Conservation (phyloP, 2,329 filamentous ascomycete genomes). For the Karstenula rhodostoma region DNA sequence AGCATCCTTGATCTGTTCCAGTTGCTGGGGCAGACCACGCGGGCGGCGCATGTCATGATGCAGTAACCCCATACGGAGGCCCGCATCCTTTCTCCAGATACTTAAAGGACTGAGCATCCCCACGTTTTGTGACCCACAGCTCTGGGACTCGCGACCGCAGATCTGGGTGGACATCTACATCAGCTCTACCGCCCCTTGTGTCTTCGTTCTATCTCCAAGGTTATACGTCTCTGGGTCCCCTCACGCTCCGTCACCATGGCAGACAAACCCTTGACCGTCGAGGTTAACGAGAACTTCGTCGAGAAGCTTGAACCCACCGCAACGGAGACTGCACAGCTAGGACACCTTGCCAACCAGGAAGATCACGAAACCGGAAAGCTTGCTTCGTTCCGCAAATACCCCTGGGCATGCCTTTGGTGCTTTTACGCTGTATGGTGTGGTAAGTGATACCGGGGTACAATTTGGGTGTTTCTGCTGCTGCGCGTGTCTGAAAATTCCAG, state of each 20-base stretch:
- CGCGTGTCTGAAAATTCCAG: too few relatives aligned
- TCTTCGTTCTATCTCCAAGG: neutral
- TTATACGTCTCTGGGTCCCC: neutral
- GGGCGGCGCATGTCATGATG: neutral
- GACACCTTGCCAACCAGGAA: constrained; percentile 29
- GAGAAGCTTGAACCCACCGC: constrained; percentile 20
- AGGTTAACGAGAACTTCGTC: constrained; percentile 25
- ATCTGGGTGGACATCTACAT: neutral
- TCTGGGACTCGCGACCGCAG: neutral
- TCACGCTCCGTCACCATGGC: constrained; percentile 3
- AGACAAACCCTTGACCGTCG: constrained; percentile 21
- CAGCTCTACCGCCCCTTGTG: neutral
- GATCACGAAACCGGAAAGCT: constrained; percentile 36
- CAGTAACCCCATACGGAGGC: constrained; percentile 3
- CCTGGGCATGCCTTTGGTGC: constrained; percentile 47
- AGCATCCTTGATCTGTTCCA: neutral
- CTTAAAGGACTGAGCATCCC: neutral
- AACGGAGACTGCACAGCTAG: constrained; percentile 23
- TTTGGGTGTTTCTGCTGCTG: too few relatives aligned
- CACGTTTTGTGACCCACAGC: constrained; percentile 12
- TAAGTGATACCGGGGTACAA: too few relatives aligned
- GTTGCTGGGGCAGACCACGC: neutral
- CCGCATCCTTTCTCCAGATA: constrained; percentile 8
- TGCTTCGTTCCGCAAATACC: constrained; percentile 35
- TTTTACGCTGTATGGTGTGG: constrained; percentile 51